These are phyloP conservation scores for Claviceps pazoutovae DNA, from an alignment of 2,329 filamentous ascomycete genomes.

Conservation along the genomic window DNA sequence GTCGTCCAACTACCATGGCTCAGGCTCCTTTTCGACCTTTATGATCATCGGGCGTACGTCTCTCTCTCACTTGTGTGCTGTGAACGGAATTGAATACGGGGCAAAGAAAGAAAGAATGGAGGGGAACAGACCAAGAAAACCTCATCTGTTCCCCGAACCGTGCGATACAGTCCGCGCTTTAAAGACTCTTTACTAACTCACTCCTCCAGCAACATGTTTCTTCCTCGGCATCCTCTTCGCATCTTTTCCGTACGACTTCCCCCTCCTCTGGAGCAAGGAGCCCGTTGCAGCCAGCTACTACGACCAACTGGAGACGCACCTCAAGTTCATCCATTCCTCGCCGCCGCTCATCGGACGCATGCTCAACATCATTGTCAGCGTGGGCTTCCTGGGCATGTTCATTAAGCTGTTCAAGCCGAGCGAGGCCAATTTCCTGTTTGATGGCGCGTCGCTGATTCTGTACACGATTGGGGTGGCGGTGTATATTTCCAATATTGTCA, in stretches of 20 bases:
- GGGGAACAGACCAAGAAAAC: too few species aligned
- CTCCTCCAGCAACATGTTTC: constrained; percentile 67
- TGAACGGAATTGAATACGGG: too few species aligned
- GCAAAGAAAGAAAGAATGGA: too few species aligned
- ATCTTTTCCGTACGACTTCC: constrained; percentile 89
- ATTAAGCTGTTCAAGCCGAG: constrained; percentile 88
- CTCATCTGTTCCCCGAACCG: too few species aligned
- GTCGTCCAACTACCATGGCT: constrained; percentile 43
- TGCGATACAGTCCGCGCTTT: too few species aligned
- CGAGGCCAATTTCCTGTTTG: constrained; percentile 93
- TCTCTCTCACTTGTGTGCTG: background rate
- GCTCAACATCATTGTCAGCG: constrained; percentile 81
- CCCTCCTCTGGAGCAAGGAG: constrained; percentile 65
- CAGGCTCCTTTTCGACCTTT: constrained; percentile 80
- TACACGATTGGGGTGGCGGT: constrained; percentile 82
- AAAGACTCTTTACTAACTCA: too few species aligned
- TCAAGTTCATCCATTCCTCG: constrained; percentile 80
- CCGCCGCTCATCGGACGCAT: constrained; percentile 87
- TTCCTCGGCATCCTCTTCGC: constrained; percentile 97
- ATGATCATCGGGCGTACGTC: constrained; percentile 87
- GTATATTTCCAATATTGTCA: constrained; percentile 93
- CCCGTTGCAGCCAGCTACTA: constrained; percentile 56
- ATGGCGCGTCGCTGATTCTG: constrained; percentile 64
- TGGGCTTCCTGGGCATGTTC: constrained; percentile 79
- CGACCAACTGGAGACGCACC: constrained; percentile 74